Conservation (phyloP, 768 basidiomycete species). For the Baorangia bicolor region DNA sequence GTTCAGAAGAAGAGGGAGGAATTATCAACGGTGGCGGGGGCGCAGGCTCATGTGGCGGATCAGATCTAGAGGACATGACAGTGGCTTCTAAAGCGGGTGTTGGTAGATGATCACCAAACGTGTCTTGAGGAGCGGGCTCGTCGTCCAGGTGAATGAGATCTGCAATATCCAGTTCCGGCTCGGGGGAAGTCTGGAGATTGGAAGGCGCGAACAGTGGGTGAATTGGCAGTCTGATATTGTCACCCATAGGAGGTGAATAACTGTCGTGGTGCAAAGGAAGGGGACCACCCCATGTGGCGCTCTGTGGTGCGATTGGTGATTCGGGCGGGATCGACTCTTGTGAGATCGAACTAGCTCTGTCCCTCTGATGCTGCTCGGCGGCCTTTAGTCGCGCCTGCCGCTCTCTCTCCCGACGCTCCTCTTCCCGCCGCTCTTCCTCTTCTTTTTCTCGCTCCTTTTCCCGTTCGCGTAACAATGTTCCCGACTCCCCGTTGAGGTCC, state of each 20-base stretch:
- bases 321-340: slow-evolving; percentile 67
- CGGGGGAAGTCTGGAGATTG: slow-evolving; percentile 41
- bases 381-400: slow-evolving; percentile 60
- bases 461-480: slow-evolving; percentile 36
- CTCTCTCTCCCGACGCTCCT: slow-evolving; percentile 67
- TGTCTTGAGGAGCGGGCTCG: slow-evolving; percentile 42
- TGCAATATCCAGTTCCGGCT: slow-evolving; percentile 68
- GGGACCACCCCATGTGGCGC: slow-evolving; percentile 59
- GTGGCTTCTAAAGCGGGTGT: slow-evolving; percentile 18
- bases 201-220: slow-evolving; percentile 39
- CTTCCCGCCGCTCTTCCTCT: slow-evolving; percentile 59
- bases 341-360: slow-evolving; percentile 48
- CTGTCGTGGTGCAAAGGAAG: slow-evolving; percentile 42
- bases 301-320: slow-evolving; percentile 54
- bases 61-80: slow-evolving; percentile 4
- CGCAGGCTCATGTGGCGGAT: slow-evolving; percentile 17
- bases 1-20: slow-evolving; percentile 43
- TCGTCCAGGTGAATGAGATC: slow-evolving; percentile 81
- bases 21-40: slow-evolving; percentile 40
- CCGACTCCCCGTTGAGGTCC: slow-evolving; percentile 59
- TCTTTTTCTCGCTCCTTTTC: slow-evolving; percentile 63
- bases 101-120: slow-evolving; percentile 19
- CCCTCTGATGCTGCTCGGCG: slow-evolving; percentile 40
- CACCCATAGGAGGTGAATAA: slow-evolving; percentile 25
- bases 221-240: slow-evolving; percentile 27